Evolutionary conservation across 352 stramenopile species (phyloP).

Genomic region (Phytophthora sp.): DNA sequence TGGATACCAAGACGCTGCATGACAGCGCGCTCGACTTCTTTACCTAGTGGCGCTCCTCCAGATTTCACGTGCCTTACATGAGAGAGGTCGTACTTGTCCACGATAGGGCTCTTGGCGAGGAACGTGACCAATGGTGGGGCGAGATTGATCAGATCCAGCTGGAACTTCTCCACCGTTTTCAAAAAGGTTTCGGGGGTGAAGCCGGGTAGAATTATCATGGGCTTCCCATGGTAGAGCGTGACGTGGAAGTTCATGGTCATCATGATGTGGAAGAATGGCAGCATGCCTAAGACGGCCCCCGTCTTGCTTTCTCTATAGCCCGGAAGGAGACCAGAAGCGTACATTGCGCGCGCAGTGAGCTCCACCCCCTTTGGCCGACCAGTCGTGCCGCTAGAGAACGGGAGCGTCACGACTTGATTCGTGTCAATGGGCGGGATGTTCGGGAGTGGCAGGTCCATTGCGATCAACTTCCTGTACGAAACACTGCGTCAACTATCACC

Average conservation of each 20-base stretch:
- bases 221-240: conserved; percentile 59
- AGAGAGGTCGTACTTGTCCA: conserved; percentile 89
- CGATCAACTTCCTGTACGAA: conserved; percentile 59
- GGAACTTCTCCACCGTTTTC: conserved; percentile 67
- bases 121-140: conserved; percentile 82
- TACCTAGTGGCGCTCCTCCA: conserved; percentile 84
- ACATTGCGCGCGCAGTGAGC: conserved; percentile 85
- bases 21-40: conserved; percentile 65
- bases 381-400: conserved; percentile 93
- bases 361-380: conserved; percentile 90
- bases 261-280: no score
- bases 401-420: conserved; percentile 50
- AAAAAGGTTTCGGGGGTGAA: conserved; percentile 90
- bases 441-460: conserved; percentile 20
- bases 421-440: conserved; percentile 22
- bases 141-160: conserved; percentile 47
- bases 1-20: conserved; percentile 57
- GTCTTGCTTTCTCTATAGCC: conserved; percentile 44
- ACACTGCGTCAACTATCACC: background rate
- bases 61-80: conserved; percentile 68
- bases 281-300: conserved; percentile 35
- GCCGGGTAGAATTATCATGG: conserved; percentile 77
- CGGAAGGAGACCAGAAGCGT: conserved; percentile 70
- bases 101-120: conserved; percentile 85
- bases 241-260: conserved; percentile 78